A percentile compares a stretch with the other conserved stretches of the same genome.
Evolutionary conservation across 2,329 filamentous ascomycete genomes (phyloP).

Genomic region (Zasmidium angulare): DNA sequence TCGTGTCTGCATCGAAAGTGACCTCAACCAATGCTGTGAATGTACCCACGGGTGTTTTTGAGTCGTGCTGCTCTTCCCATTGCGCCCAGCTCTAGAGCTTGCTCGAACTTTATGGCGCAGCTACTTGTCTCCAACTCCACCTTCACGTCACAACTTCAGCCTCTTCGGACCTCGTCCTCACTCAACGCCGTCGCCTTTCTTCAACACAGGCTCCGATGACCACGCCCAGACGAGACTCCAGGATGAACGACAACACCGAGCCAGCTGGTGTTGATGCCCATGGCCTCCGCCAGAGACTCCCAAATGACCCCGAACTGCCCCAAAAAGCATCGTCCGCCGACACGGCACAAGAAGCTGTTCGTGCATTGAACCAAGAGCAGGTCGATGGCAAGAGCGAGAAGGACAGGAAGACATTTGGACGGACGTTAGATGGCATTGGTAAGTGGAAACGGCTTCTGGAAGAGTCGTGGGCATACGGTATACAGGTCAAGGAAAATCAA

Average conservation of each 20-base stretch:
- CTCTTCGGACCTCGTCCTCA: too few relatives aligned
- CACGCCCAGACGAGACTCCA: slow-evolving; percentile 11
- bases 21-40: too few relatives aligned
- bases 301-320: slow-evolving; percentile 34
- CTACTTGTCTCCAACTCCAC: too few relatives aligned
- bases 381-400: slow-evolving; percentile 49
- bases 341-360: slow-evolving; percentile 48
- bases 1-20: too few relatives aligned
- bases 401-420: slow-evolving; percentile 79
- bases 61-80: too few relatives aligned
- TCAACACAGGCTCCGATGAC: slow-evolving; percentile 19
- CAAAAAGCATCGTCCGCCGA: slow-evolving; percentile 32
- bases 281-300: slow-evolving; percentile 50
- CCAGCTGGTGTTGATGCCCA: slow-evolving; percentile 24
- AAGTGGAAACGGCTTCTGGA: slow-evolving; percentile 42
- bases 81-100: too few relatives aligned
- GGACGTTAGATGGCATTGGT: slow-evolving; percentile 89
- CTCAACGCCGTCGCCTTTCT: slow-evolving; percentile 12
- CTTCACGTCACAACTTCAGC: too few relatives aligned
- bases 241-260: slow-evolving; percentile 24
- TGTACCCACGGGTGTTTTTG: too few relatives aligned
- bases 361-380: slow-evolving; percentile 52
- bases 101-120: slow-evolving; percentile 11
- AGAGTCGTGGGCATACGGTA: slow-evolving; percentile 10
- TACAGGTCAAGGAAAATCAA: slow-evolving; percentile 10